Evolutionary conservation across 140 eudicot genomes (phyloP).

Genomic region (Cichorium intybus): DNA sequence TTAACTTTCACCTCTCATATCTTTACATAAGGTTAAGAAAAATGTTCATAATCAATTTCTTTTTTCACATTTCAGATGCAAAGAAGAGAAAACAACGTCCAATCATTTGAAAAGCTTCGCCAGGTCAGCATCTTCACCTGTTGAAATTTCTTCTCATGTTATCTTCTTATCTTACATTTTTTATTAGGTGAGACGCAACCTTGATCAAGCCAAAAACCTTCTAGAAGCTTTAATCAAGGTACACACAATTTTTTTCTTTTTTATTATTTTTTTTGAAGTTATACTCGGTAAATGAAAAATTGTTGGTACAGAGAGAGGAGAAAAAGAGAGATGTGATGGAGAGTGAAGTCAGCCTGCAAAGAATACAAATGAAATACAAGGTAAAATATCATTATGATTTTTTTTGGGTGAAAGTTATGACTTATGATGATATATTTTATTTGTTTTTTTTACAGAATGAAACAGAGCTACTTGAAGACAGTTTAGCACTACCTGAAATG

Average conservation of each 20-base stretch:
- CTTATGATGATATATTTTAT: not conserved
- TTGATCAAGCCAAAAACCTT: constrained; percentile 92
- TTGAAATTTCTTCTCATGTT: not conserved
- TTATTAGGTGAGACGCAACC: constrained; percentile 93
- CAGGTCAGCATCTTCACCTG: constrained; percentile 48
- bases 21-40: not conserved
- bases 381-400: constrained; percentile 27
- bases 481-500: constrained; percentile 65
- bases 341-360: constrained; percentile 83
- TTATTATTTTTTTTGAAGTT: not conserved
- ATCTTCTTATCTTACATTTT: not conserved
- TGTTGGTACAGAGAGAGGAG: constrained; percentile 81
- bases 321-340: constrained; percentile 91
- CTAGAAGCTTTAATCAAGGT: constrained; percentile 93
- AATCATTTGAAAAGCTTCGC: constrained; percentile 98
- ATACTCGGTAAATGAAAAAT: not conserved
- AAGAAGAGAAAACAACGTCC: constrained; percentile 98
- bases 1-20: not conserved
- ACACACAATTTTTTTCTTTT: not conserved
- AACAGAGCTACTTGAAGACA: constrained; percentile 79
- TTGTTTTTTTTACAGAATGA: constrained; percentile 48
- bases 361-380: constrained; percentile 88
- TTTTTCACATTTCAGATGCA: constrained; percentile 61
- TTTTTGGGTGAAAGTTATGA: not conserved
- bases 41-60: constrained; percentile 3